Conservation (phyloP, 495 filamentous ascomycete genomes). For the Talaromyces proteolyticus region DNA sequence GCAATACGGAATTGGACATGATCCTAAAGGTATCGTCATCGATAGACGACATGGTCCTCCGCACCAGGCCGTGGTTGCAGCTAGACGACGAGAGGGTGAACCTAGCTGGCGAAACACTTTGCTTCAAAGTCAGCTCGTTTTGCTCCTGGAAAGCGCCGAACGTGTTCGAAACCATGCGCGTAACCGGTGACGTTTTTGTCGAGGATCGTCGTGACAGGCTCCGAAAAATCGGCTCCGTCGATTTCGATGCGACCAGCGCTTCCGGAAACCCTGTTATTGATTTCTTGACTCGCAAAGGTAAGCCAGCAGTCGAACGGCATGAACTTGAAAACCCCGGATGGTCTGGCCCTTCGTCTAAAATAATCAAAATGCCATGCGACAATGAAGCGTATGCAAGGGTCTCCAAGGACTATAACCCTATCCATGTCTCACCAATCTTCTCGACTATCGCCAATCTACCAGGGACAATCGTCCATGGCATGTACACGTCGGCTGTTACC, state of each 20-base stretch:
- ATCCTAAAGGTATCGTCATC: constrained; percentile 5
- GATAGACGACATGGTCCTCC: constrained; percentile 13
- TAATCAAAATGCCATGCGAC: constrained; percentile 77
- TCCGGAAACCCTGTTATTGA: neutral
- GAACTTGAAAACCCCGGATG: constrained; percentile 6
- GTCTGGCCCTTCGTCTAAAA: neutral
- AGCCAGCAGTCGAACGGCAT: too few species aligned
- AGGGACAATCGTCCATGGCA: constrained; percentile 56
- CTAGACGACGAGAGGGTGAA: neutral
- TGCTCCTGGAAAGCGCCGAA: neutral
- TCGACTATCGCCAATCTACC: constrained; percentile 84
- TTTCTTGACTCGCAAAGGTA: constrained; percentile 4
- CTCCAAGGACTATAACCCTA: constrained; percentile 96
- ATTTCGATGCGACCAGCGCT: neutral
- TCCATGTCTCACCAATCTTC: constrained; percentile 95
- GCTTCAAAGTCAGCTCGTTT: neutral
- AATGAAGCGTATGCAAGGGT: constrained; percentile 97
- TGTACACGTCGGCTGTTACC: constrained; percentile 97
- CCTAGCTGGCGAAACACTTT: neutral
- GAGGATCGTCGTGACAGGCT: too few species aligned
- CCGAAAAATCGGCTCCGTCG: neutral
- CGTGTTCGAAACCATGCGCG: neutral
- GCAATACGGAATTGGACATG: constrained; percentile 9
- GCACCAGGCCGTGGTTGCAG: constrained; percentile 16
- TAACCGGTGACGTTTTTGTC: neutral